Conservation (phyloP, 2,329 filamentous ascomycete genomes). For the Aspergillus candidus region DNA sequence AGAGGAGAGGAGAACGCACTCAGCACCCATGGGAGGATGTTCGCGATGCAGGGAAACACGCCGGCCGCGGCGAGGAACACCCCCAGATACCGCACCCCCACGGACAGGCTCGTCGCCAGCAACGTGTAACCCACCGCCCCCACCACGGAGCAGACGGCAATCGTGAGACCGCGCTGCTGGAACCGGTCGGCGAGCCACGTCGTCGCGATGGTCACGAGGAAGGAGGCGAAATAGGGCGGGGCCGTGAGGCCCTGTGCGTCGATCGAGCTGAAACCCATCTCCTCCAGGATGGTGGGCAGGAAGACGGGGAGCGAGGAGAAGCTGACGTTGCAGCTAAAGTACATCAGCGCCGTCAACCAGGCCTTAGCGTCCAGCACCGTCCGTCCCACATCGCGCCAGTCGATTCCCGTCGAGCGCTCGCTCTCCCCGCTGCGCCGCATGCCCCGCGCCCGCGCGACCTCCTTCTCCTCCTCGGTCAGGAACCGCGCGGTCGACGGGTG, state of each 20-base stretch:
- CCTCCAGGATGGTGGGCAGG: slow-evolving; percentile 55
- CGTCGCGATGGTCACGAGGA: slow-evolving; percentile 55
- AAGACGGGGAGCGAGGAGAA: slow-evolving; percentile 62
- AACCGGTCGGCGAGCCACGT: slow-evolving; percentile 61
- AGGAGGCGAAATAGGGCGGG: slow-evolving; percentile 64
- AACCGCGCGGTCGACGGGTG: slow-evolving; percentile 49
- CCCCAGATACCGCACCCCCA: slow-evolving; percentile 47
- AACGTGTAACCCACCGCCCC: slow-evolving; percentile 60
- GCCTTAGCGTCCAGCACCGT: slow-evolving; percentile 42
- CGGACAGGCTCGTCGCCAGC: slow-evolving; percentile 51
- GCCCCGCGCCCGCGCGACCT: slow-evolving; percentile 50
- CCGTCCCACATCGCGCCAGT: slow-evolving; percentile 44
- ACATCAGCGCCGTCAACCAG: slow-evolving; percentile 49
- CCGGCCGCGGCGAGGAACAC: slow-evolving; percentile 53
- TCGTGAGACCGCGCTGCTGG: slow-evolving; percentile 58
- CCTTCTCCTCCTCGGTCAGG: slow-evolving; percentile 53
- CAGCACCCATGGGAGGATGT: slow-evolving; percentile 64
- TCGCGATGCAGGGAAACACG: slow-evolving; percentile 62
- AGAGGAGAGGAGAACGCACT: slow-evolving; percentile 28
- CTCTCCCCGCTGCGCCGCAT: slow-evolving; percentile 49
- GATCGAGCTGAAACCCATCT: slow-evolving; percentile 63
- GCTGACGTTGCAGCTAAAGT: slow-evolving; percentile 58
- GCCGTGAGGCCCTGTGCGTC: slow-evolving; percentile 66
- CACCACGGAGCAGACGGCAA: slow-evolving; percentile 51
- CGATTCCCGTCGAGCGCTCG: slow-evolving; percentile 35